phyloP scores from a whole-genome alignment of 352 stramenopile species.

The Phytophthora citrophthora region DNA sequence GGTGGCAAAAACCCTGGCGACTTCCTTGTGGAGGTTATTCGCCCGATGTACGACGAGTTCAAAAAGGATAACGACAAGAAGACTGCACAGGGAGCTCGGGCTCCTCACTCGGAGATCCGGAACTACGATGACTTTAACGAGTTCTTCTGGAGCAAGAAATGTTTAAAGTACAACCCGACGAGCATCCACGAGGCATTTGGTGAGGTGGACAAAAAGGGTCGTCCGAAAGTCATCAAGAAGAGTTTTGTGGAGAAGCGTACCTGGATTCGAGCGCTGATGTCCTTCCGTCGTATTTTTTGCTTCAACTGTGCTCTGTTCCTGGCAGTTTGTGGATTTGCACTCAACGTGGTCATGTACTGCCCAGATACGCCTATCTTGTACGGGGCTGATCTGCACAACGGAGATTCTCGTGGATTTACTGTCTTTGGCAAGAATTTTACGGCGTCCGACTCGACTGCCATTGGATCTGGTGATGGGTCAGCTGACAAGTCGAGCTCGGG shows the following conservation, averaged over 20 bases:
- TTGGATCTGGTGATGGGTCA: conserved; percentile 36
- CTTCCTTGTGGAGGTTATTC: conserved; percentile 80
- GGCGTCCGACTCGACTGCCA: conserved; percentile 41
- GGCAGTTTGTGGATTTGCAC: conserved; percentile 60
- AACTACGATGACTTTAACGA: conserved; percentile 93
- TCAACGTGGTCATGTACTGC: conserved; percentile 84
- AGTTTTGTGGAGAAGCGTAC: conserved; percentile 84
- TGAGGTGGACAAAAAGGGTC: conserved; percentile 82
- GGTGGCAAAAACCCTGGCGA: conserved; percentile 67
- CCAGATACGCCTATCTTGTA: conserved; percentile 84
- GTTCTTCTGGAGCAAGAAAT: conserved; percentile 91
- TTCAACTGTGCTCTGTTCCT: conserved; percentile 83
- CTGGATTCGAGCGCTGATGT: conserved; percentile 77
- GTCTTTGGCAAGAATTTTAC: conserved; percentile 72
- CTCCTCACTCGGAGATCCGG: conserved; percentile 75
- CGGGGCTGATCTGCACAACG: conserved; percentile 53
- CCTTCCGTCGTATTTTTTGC: conserved; percentile 85
- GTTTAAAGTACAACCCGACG: conserved; percentile 75
- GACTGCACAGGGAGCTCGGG: conserved; percentile 75
- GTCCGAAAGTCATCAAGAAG: conserved; percentile 84
- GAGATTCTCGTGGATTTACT: conserved; percentile 51
- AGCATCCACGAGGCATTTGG: conserved; percentile 76
- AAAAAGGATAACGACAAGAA: conserved; percentile 92
- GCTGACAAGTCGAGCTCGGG: conserved; percentile 33
- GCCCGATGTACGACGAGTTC: conserved; percentile 81